phyloP scores from a whole-genome alignment of 192 early-diverging fungal species.

The Backusella liffmaniae region DNA sequence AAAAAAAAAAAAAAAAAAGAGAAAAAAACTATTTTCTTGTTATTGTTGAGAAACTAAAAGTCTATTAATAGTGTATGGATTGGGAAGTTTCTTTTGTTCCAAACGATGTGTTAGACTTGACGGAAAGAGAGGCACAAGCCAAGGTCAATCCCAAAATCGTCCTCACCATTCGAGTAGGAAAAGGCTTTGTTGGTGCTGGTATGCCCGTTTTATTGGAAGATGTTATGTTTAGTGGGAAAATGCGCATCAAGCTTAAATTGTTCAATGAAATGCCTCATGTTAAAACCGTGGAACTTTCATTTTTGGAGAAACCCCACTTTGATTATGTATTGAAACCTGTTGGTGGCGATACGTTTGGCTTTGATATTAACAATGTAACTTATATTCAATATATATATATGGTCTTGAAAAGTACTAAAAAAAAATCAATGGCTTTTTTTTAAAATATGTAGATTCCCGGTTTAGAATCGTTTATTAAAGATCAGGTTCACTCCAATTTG shows the following conservation, averaged over 20 bases:
- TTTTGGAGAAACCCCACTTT: slow-evolving; percentile 78
- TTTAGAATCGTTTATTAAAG: slow-evolving; percentile 70
- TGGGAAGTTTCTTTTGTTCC: slow-evolving; percentile 85
- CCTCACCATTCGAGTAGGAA: slow-evolving; percentile 81
- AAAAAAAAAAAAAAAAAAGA: slow-evolving; percentile 26
- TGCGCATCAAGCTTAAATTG: slow-evolving; percentile 80
- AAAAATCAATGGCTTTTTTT: background rate
- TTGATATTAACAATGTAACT: slow-evolving; percentile 80
- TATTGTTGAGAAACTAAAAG: background rate
- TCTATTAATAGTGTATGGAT: slow-evolving; percentile 69
- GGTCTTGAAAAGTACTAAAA: background rate
- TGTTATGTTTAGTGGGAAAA: slow-evolving; percentile 74
- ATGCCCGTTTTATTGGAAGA: slow-evolving; percentile 86
- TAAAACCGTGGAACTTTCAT: slow-evolving; percentile 76
- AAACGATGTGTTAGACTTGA: slow-evolving; percentile 75
- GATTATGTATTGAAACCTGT: slow-evolving; percentile 91
- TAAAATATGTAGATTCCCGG: slow-evolving; percentile 65
- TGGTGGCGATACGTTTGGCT: slow-evolving; percentile 76
- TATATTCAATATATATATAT: background rate
- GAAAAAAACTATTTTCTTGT: background rate
- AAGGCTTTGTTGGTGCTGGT: slow-evolving; percentile 80
- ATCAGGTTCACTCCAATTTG: slow-evolving; percentile 67
- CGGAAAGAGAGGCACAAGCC: slow-evolving; percentile 57
- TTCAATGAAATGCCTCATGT: slow-evolving; percentile 85
- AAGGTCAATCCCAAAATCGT: slow-evolving; percentile 87